phyloP scores from a whole-genome alignment of 306 rosid genomes.

The Alnus rubra region DNA sequence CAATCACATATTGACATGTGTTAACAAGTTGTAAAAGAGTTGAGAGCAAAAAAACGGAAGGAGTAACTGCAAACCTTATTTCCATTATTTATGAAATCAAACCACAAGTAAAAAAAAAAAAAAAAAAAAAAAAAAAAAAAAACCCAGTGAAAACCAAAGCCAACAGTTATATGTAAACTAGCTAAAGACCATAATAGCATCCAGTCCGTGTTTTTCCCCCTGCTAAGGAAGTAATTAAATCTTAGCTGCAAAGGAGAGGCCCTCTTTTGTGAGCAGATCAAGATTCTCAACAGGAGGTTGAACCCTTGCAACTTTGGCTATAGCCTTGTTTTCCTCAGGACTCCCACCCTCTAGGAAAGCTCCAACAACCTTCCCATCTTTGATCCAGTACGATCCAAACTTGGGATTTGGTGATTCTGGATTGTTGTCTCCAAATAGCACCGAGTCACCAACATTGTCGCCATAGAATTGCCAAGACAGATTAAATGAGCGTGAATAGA shows the following conservation, averaged over 20 bases:
- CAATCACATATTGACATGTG: no score
- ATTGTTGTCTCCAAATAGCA: conserved; percentile 81
- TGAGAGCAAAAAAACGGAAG: neutral
- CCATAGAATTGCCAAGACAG: conserved; percentile 97
- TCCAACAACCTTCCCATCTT: conserved; percentile 83
- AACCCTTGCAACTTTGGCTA: conserved; percentile 80
- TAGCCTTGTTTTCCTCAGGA: conserved; percentile 86
- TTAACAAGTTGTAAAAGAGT: no score
- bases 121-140: no score
- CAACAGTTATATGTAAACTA: neutral
- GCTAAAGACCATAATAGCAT: neutral
- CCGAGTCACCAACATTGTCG: conserved; percentile 87
- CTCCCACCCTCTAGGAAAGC: conserved; percentile 80
- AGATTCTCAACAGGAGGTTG: conserved; percentile 62
- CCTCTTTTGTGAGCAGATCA: conserved; percentile 72
- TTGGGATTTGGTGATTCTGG: conserved; percentile 65
- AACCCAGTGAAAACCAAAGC: neutral
- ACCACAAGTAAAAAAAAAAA: neutral
- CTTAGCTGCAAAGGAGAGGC: conserved; percentile 80
- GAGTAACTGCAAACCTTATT: neutral
- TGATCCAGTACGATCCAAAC: conserved; percentile 93
- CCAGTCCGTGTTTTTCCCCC: neutral
- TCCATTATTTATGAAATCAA: neutral
- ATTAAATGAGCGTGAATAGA: conserved; percentile 85
- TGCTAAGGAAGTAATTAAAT: conserved; percentile 24